Evolutionary conservation across 2,329 filamentous ascomycete genomes (phyloP).

Genomic region (Nemania bipapillata): DNA sequence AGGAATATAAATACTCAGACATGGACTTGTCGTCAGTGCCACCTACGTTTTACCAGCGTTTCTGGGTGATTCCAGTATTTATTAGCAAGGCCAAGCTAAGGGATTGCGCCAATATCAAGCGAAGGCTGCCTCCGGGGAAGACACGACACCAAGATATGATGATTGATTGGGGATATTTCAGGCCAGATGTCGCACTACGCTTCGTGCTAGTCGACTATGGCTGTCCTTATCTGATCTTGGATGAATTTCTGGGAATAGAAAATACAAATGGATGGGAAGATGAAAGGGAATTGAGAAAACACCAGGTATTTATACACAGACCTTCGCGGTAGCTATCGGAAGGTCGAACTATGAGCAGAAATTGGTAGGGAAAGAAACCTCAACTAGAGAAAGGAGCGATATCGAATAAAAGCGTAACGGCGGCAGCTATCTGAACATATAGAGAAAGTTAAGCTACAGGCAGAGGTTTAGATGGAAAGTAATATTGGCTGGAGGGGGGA

Average conservation of each 20-base stretch:
- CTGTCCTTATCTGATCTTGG: constrained; percentile 25
- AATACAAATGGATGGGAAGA: constrained; percentile 5
- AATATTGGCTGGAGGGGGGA: not conserved
- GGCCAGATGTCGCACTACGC: constrained; percentile 20
- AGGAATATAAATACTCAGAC: constrained; percentile 8
- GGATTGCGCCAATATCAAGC: constrained; percentile 3
- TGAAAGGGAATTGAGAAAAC: constrained; percentile 8
- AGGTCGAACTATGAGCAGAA: constrained; percentile 20
- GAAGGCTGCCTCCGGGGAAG: constrained; percentile 19
- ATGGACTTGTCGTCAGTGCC: not conserved
- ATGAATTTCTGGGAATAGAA: not conserved
- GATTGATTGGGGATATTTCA: constrained; percentile 18
- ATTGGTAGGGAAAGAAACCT: constrained; percentile 11
- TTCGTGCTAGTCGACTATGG: constrained; percentile 19
- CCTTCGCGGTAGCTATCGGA: not conserved
- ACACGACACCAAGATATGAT: constrained; percentile 25
- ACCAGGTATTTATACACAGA: constrained; percentile 10
- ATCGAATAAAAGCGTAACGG: not conserved
- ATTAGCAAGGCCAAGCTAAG: constrained; percentile 10
- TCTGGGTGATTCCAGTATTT: constrained; percentile 17
- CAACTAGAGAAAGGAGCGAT: not conserved
- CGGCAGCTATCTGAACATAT: not conserved
- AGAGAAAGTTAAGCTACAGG: constrained; percentile 1
- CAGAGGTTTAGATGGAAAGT: constrained; percentile 14
- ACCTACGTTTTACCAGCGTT: constrained; percentile 8